Evolutionary conservation across 2,329 filamentous ascomycete species (phyloP).

Genomic region (Aurifilum marmelostoma): DNA sequence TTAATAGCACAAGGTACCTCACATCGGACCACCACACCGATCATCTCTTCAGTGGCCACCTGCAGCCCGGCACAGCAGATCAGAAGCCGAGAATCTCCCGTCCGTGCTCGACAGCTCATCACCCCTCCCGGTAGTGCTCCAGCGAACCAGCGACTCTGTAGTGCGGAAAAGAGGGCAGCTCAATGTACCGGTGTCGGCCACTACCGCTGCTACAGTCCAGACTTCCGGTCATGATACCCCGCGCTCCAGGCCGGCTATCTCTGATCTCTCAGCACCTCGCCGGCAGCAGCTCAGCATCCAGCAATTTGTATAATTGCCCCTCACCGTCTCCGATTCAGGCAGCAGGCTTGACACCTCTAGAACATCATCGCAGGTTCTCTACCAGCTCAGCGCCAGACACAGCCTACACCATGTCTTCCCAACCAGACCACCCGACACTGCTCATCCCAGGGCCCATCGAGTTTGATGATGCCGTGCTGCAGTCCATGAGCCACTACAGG

Average conservation of each 20-base stretch:
- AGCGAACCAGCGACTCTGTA: not conserved
- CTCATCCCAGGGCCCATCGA: constrained; percentile 98
- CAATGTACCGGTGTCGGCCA: constrained; percentile 30
- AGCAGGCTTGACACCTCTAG: constrained; percentile 33
- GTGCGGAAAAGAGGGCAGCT: not conserved
- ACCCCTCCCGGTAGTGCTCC: not conserved
- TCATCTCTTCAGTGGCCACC: not conserved
- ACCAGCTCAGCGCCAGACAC: constrained; percentile 31
- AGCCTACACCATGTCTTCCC: constrained; percentile 60
- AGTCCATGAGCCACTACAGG: constrained; percentile 95
- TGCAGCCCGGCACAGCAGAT: not conserved
- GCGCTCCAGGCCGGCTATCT: constrained; percentile 39
- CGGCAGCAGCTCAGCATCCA: constrained; percentile 22
- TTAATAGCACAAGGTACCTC: not conserved
- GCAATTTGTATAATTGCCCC: not conserved
- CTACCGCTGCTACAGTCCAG: constrained; percentile 7
- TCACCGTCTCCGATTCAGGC: constrained; percentile 34
- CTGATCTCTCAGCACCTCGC: constrained; percentile 44
- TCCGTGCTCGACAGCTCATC: not conserved
- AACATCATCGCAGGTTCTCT: constrained; percentile 37
- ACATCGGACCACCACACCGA: not conserved
- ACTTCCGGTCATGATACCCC: constrained; percentile 34
- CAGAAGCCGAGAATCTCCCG: constrained; percentile 3
- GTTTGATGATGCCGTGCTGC: constrained; percentile 94
- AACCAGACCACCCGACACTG: constrained; percentile 69